Conservation (phyloP, 768 basidiomycete species). For the Myochromella boudieri region DNA sequence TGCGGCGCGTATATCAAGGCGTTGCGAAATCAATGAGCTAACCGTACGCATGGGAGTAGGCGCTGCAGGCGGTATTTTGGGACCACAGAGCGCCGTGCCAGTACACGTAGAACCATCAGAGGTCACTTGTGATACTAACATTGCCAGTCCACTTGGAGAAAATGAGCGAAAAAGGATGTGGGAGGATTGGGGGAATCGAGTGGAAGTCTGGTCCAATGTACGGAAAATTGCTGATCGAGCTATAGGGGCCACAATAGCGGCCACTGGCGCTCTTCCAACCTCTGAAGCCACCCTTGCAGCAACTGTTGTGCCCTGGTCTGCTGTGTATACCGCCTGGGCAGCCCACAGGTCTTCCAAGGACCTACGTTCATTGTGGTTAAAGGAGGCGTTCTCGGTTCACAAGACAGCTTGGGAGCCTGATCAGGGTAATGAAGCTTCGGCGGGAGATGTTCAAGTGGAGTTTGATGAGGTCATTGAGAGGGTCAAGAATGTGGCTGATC, state of each 20-base stretch:
- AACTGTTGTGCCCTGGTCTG: conserved; percentile 65
- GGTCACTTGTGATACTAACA: neutral
- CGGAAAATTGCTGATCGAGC: conserved; percentile 76
- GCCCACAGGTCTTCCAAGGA: conserved; percentile 49
- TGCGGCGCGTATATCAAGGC: conserved; percentile 54
- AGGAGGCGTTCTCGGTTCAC: conserved; percentile 38
- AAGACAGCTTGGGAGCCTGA: conserved; percentile 27
- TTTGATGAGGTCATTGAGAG: conserved; percentile 75
- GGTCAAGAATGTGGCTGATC: conserved; percentile 70
- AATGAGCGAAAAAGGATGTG: conserved; percentile 35
- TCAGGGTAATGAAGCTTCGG: conserved; percentile 33
- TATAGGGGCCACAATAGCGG: conserved; percentile 62
- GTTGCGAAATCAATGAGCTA: conserved; percentile 78
- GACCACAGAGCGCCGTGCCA: conserved; percentile 33
- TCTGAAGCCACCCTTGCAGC: conserved; percentile 46
- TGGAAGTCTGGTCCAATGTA: conserved; percentile 72
- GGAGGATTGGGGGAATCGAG: conserved; percentile 67
- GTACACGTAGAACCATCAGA: conserved; percentile 15
- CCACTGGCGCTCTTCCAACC: conserved; percentile 17
- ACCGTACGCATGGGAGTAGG: conserved; percentile 84
- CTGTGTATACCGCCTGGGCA: conserved; percentile 66
- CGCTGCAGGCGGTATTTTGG: conserved; percentile 67
- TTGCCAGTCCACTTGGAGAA: conserved; percentile 2
- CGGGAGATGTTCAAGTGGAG: conserved; percentile 35
- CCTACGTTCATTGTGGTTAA: conserved; percentile 61